These are phyloP conservation scores for Epichloe sp. DNA, from an alignment of 2,329 filamentous ascomycete species.

Conservation along the genomic window DNA sequence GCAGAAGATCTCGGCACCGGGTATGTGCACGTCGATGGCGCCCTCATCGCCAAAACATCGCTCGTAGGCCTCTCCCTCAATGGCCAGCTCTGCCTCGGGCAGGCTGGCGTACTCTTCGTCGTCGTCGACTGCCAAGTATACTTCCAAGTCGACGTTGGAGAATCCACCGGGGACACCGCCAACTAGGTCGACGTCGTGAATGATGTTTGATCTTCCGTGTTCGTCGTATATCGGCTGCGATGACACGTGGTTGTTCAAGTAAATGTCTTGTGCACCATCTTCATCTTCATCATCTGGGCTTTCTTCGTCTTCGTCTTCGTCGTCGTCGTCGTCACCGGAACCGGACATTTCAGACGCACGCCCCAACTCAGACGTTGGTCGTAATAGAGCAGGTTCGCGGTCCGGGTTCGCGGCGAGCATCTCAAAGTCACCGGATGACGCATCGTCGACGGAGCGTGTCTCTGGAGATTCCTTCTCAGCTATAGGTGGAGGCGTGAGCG, in stretches of 20 bases:
- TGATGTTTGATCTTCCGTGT: slow-evolving; percentile 11
- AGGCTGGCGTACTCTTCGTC: slow-evolving; percentile 12
- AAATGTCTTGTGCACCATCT: slow-evolving; percentile 7
- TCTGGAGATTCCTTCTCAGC: neutral
- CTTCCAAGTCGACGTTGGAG: slow-evolving; percentile 15
- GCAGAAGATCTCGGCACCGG: slow-evolving; percentile 7
- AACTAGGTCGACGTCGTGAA: slow-evolving; percentile 16
- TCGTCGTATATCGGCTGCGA: slow-evolving; percentile 10
- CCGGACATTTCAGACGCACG: neutral
- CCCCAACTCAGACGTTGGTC: too few relatives aligned
- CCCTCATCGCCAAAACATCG: slow-evolving; percentile 10
- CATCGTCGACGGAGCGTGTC: neutral
- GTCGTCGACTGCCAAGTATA: slow-evolving; percentile 16
- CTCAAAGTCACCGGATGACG: neutral
- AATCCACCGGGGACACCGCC: slow-evolving; percentile 1
- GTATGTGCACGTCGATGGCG: slow-evolving; percentile 17
- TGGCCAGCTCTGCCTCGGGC: slow-evolving; percentile 17
- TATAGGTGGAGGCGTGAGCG: neutral
- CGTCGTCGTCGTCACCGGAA: neutral
- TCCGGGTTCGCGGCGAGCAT: neutral
- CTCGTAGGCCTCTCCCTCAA: slow-evolving; percentile 17
- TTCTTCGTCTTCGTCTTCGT: neutral
- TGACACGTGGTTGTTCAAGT: slow-evolving; percentile 11
- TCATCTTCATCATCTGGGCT: neutral
- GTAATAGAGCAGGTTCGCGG: too few relatives aligned